Base-by-base conservation (phyloP, 768 basidiomycete species). In the Leucocoprinus sp. region DNA sequence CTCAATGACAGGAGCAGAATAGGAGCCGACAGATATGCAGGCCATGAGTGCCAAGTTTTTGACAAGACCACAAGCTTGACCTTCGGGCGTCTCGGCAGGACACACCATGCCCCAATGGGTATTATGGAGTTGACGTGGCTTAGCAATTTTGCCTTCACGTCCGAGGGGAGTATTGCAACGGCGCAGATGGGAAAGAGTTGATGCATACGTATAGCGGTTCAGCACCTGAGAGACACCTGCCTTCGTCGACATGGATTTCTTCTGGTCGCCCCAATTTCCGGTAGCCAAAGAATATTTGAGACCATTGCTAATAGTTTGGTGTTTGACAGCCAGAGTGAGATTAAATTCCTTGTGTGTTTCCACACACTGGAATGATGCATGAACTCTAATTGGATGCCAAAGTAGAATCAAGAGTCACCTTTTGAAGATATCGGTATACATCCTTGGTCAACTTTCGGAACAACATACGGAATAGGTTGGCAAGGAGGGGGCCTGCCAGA, bases 41-140 rank as follows among this genome's bases (percentile, higher is more conserved):
- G 95, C 70, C 93, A 98, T 95, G 53, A 98, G 80, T 0, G 96
- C 90, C 47, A 99, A 68, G 65, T 99, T 98, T 71, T 99, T 98
- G 66, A 98, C 96, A 35, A 98, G 78, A 66, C 96, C 96, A 66
- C 96, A 99, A 50, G 96, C 96, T 63, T 98, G 96, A 37, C 96
- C 96, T 80, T 99, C 96, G 1, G 96, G 96, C 3, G 96, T 99
- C 64, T 99, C 96, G 29, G 96, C 96, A 34, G 96, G 96, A 60
- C 96, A 99, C 15, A 99, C 96, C 96, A 99, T 98, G 28, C 96
- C 96, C 96, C 96, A 99, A 57, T 99, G 96, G 0, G 96, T 97
- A 58, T 99, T 99, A 64, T 99, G 96, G 45, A 99, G 71, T 57
- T 99, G 96, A 56, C 96, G 96, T 46, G 96, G 96, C 62, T 98